A percentile compares a stretch with the other conserved stretches of the same genome.
These are phyloP conservation scores for Volvariella surrecta DNA, from an alignment of 1,284 basidiomycete species.

Conservation along the genomic window DNA sequence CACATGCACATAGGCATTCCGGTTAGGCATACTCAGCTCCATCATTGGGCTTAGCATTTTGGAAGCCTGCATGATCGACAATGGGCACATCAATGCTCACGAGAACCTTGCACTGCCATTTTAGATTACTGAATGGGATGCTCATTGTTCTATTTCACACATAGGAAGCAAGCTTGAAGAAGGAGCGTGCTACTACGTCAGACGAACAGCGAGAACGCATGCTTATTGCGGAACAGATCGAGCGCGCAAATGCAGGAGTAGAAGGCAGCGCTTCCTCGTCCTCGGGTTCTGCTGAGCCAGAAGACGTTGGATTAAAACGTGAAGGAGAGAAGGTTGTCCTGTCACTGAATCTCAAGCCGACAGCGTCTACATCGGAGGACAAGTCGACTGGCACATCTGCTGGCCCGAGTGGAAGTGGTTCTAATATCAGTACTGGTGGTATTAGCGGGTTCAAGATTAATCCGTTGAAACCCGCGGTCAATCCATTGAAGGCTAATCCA, in stretches of 20 bases:
- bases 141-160: constrained; percentile 7
- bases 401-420: not conserved
- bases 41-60: too few relatives aligned
- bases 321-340: constrained; percentile 70
- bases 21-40: not conserved
- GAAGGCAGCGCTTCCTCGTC: constrained; percentile 22
- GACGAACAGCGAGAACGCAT: constrained; percentile 92
- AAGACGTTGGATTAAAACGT: constrained; percentile 64
- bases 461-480: constrained; percentile 32
- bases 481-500: constrained; percentile 38
- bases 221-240: constrained; percentile 91
- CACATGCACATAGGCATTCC: not conserved
- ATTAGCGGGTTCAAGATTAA: constrained; percentile 58
- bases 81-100: too few relatives aligned
- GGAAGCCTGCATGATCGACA: too few relatives aligned
- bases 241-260: constrained; percentile 54
- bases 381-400: constrained; percentile 22
- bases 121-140: too few relatives aligned
- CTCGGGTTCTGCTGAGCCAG: constrained; percentile 32
- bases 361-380: constrained; percentile 18
- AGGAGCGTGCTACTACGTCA: constrained; percentile 85
- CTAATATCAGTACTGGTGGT: too few relatives aligned
- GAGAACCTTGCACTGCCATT: too few relatives aligned
- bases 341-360: constrained; percentile 52
- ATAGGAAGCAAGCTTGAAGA: constrained; percentile 84